Evolutionary conservation across 2,329 filamentous ascomycete genomes (phyloP), one percentile per base, ranked within the genome.

Genomic region (Colletotrichum cuscutae): DNA sequence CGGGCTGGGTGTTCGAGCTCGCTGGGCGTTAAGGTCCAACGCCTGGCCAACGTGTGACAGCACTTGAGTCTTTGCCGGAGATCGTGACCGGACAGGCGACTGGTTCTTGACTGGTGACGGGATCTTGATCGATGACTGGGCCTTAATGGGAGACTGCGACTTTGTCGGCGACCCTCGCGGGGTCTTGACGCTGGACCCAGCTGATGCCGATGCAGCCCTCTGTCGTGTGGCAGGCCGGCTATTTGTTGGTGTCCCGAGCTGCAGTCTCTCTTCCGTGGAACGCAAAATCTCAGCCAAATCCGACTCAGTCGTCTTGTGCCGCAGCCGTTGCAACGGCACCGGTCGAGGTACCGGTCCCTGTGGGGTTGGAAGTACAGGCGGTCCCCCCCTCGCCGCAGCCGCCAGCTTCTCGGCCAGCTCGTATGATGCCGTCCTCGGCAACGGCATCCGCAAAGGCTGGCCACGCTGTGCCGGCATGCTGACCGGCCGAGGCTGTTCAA

Each of bases 211-310:
- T 0, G 79, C 78, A 58, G 79, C 80, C 75, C 77, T 78, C 72
- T 81, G 78, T 64, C 77, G 78, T 65, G 77, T 79, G 1, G 75
- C 62, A 3, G 71, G 71, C 13, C 71, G 54, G n/a, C 78, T 79
- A 61, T 80, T 81, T 19, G 78, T 79, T n/a, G 76, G 75, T 11
- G 69, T 77, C 4, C 84, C 84, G 4, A 85, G 82, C 24, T 84
- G 81, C 15, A 90, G 81, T 11, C 88, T 82, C 79, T 86, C 81
- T 30, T 89, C 89, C 1, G 88, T 90, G 42, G 83, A 87, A 56
- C 82, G 83, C 37, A 90, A 80, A 32, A 90, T 90, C 72, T 86
- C 81, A 1, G 84, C 82, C 30, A 90, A 77, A 1, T 87, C 87
- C 12, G 84, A 82, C 74, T 89, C 88, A 0, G 87, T 83, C 49